Evolutionary conservation across 805 yeast species (phyloP).

Genomic region (Debaryomyces tyrocola): DNA sequence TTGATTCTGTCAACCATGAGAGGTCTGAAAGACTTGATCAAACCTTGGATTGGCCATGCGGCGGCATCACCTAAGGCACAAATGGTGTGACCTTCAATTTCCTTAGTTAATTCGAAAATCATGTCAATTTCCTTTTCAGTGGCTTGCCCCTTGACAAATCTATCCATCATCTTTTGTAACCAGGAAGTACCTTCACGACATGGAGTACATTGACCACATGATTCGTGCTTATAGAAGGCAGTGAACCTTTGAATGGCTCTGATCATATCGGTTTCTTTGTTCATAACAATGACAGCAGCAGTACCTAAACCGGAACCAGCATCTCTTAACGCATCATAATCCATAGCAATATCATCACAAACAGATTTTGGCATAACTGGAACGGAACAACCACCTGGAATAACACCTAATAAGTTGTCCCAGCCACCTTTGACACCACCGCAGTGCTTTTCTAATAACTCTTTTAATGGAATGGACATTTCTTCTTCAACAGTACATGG

Average conservation of each 20-base stretch:
- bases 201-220: conserved; percentile 94
- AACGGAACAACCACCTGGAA: conserved; percentile 90
- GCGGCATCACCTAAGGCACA: conserved; percentile 94
- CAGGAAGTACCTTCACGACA: conserved; percentile 94
- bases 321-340: conserved; percentile 81
- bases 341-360: conserved; percentile 77
- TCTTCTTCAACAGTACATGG: conserved; percentile 94
- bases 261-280: conserved; percentile 80
- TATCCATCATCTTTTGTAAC: conserved; percentile 80
- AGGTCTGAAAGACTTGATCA: conserved; percentile 82
- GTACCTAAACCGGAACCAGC: conserved; percentile 89
- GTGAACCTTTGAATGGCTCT: conserved; percentile 84
- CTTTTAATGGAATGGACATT: conserved; percentile 85
- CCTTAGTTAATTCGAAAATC: conserved; percentile 81
- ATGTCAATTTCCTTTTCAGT: conserved; percentile 77
- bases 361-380: conserved; percentile 71
- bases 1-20: conserved; percentile 74
- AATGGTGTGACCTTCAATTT: conserved; percentile 88
- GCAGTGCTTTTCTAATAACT: conserved; percentile 82
- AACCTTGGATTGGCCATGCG: conserved; percentile 92
- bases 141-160: conserved; percentile 79
- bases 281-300: conserved; percentile 91
- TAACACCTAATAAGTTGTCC: conserved; percentile 85
- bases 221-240: conserved; percentile 86
- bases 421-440: conserved; percentile 92